Evolutionary conservation across 805 yeast species (phyloP).

Genomic region (Candida berthetii): DNA sequence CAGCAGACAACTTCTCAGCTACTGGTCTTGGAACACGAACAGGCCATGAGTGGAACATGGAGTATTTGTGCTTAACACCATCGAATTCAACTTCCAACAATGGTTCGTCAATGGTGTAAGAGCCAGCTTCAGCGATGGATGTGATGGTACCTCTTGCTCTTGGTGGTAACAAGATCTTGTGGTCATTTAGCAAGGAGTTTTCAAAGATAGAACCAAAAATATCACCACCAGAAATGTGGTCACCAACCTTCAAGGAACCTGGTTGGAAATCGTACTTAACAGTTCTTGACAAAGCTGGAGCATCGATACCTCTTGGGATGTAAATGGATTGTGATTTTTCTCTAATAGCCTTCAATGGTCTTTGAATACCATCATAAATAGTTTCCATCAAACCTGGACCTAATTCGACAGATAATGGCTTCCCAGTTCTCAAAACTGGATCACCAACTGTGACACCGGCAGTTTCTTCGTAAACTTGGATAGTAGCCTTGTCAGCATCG

Average conservation of each 20-base stretch:
- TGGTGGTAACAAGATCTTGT: conserved; percentile 93
- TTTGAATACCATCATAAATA: conserved; percentile 98
- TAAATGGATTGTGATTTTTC: conserved; percentile 86
- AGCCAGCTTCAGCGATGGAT: conserved; percentile 82
- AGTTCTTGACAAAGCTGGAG: conserved; percentile 87
- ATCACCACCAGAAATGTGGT: conserved; percentile 98
- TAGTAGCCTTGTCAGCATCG: conserved; percentile 93
- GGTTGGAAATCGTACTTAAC: conserved; percentile 86
- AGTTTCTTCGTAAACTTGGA: conserved; percentile 98
- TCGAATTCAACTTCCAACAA: conserved; percentile 92
- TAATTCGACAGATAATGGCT: conserved; percentile 96
- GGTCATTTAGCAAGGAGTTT: conserved; percentile 88
- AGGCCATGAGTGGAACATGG: conserved; percentile 99
- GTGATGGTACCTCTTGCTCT: conserved; percentile 97
- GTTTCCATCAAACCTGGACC: conserved; percentile 99
- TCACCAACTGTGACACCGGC: conserved; percentile 99
- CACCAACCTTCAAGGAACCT: conserved; percentile 76
- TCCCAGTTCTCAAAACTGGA: conserved; percentile 96
- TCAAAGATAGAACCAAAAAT: conserved; percentile 91
- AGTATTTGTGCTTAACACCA: conserved; percentile 71
- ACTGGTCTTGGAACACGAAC: conserved; percentile 99
- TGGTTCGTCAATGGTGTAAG: conserved; percentile 85
- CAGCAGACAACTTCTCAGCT: conserved; percentile 88
- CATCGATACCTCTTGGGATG: conserved; percentile 98
- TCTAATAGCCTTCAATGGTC: conserved; percentile 93